Base-by-base conservation (phyloP, 176 grass and related monocot species). In the Aegilops speltoides region DNA sequence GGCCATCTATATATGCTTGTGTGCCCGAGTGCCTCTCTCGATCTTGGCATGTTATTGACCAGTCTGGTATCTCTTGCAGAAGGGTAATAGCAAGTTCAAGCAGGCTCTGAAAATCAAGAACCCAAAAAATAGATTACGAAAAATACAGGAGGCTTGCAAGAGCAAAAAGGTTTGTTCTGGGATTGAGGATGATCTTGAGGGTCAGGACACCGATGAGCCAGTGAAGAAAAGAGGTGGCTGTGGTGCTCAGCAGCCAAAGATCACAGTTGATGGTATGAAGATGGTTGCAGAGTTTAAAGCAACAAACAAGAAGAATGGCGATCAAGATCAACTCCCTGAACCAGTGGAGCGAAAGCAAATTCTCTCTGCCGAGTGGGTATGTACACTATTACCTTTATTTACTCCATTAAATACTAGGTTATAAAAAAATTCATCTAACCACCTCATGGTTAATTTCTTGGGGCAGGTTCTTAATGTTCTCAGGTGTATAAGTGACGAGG, bases 261-360 rank as follows among this genome's bases (percentile, higher is more conserved):
- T 97, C 71, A 97, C 95, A 19, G 86, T 97, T 23, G 95, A 97
- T 84, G 92, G 95, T 24, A 97, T 97, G 92, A 97, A 93, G 76
- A 97, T 97, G 95, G 90, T 97, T 76, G 95, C 92, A 34, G 95
- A 97, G 83, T 97, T 89, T 64, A 93, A 97, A 90, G 86, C 83
- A 80, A 14, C 90, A 74, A 97, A 97, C 84, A 97, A 91, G 89
- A 97, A 91, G 80, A 81, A 31, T 72, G 95, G 91, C 84, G 92
- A 97, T 80, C 87, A 85, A 81, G 95, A 97, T 83, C 92, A 97
- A 86, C 92, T 97, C 25, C 95, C 92, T 68, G 92, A 97, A 78
- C 95, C 95, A 25, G 86, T 88, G 68, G 95, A 97, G 60, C 86
- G 88, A 52, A 94, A 93, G 79, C 92, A 97, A 92, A 93, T 91